A percentile compares a stretch with the other conserved stretches of the same genome.
Evolutionary conservation across 1,284 basidiomycete species (phyloP).

Genomic region (Amylostereum chailletii): DNA sequence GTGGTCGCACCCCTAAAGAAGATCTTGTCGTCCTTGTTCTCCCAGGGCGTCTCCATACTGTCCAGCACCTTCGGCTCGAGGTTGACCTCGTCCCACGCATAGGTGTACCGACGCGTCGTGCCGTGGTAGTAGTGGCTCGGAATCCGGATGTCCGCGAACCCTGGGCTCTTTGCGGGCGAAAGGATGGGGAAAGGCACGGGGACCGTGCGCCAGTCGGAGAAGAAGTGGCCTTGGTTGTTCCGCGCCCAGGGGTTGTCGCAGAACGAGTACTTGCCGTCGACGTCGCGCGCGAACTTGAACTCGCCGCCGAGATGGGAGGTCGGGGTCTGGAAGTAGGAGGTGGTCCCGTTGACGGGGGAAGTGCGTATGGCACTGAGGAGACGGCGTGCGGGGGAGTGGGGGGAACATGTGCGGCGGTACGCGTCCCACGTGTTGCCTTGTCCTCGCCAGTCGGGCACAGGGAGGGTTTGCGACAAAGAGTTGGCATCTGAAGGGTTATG

Average conservation of each 20-base stretch:
- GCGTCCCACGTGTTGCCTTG: slow-evolving; percentile 87
- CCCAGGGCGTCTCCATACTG: slow-evolving; percentile 79
- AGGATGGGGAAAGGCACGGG: slow-evolving; percentile 83
- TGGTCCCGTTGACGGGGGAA: slow-evolving; percentile 25
- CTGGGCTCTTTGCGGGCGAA: slow-evolving; percentile 77
- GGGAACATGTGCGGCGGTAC: slow-evolving; percentile 85
- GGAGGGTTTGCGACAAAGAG: slow-evolving; percentile 58
- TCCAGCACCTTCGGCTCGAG: slow-evolving; percentile 65
- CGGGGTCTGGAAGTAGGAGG: slow-evolving; percentile 17
- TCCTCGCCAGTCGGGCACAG: slow-evolving; percentile 76
- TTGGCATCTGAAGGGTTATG: background rate
- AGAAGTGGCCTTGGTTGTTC: slow-evolving; percentile 87
- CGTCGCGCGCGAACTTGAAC: slow-evolving; percentile 50
- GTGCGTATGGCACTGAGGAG: slow-evolving; percentile 68
- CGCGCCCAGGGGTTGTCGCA: slow-evolving; percentile 78
- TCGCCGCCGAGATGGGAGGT: slow-evolving; percentile 33
- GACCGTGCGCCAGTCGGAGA: slow-evolving; percentile 89
- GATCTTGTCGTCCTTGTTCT: slow-evolving; percentile 59
- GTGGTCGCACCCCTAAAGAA: slow-evolving; percentile 91
- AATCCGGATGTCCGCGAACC: slow-evolving; percentile 85
- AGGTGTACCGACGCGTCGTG: slow-evolving; percentile 76
- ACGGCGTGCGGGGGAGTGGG: slow-evolving; percentile 68
- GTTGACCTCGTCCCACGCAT: slow-evolving; percentile 80
- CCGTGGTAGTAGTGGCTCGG: slow-evolving; percentile 93
- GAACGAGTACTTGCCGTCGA: slow-evolving; percentile 66